phyloP scores from a whole-genome alignment of 495 filamentous ascomycete species.

The Aspergillus nidulans region DNA sequence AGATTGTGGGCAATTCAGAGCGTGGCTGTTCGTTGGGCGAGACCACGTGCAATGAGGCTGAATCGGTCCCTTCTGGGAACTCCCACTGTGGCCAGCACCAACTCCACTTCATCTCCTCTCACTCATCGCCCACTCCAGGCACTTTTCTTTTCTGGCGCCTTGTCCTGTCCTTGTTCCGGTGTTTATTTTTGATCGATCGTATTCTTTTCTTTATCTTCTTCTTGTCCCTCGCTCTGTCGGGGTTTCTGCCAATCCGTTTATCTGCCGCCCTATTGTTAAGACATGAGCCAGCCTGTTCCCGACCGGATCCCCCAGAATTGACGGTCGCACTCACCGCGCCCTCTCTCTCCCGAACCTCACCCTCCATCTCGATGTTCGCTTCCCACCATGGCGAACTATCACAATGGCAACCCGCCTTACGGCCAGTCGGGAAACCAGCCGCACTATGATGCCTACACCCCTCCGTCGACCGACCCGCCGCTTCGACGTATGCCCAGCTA shows the following conservation, averaged over 20 bases:
- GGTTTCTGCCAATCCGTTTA: neutral
- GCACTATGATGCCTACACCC: constrained; percentile 18
- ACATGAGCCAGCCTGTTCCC: neutral
- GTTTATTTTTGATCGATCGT: neutral
- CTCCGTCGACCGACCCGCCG: constrained; percentile 35
- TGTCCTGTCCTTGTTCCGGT: neutral
- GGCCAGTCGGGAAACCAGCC: constrained; percentile 25
- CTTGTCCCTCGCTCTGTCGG: neutral
- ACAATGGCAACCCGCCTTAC: constrained; percentile 45
- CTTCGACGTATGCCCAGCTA: constrained; percentile 66
- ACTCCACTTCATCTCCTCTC: neutral
- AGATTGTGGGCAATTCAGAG: neutral
- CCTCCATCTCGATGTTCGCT: neutral
- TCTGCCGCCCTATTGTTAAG: neutral
- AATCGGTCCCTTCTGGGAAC: neutral
- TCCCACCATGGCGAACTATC: constrained; percentile 44
- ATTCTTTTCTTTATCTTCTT: neutral
- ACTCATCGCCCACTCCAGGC: neutral
- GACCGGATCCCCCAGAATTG: neutral
- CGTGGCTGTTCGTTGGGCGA: neutral
- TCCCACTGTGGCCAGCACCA: neutral
- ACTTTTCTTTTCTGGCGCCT: neutral
- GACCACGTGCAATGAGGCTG: constrained; percentile 9
- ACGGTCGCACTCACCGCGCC: neutral
- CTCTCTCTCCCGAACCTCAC: neutral